These are phyloP conservation scores for Achaetomiella virescens DNA, from an alignment of 495 filamentous ascomycete species.

Conservation along the genomic window DNA sequence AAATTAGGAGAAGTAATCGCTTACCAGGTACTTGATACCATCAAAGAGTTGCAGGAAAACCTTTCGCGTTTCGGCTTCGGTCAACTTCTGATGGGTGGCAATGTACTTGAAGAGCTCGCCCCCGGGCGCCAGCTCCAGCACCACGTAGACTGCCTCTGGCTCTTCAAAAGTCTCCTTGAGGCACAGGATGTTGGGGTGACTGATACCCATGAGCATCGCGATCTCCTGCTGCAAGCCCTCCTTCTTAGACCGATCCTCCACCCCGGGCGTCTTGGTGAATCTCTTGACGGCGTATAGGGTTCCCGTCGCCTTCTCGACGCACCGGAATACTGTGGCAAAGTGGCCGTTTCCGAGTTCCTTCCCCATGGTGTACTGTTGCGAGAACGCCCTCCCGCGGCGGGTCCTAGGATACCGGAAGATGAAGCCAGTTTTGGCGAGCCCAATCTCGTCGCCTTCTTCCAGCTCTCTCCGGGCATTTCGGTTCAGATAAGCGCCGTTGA, in stretches of 20 bases:
- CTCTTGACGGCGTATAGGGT: slow-evolving; percentile 86
- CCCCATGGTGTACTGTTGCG: slow-evolving; percentile 76
- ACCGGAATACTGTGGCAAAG: slow-evolving; percentile 91
- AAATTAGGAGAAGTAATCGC: slow-evolving; percentile 18
- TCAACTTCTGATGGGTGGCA: slow-evolving; percentile 78
- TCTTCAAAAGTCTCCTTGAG: slow-evolving; percentile 96
- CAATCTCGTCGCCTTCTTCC: slow-evolving; percentile 81
- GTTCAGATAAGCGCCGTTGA: slow-evolving; percentile 86
- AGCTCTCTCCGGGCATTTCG: slow-evolving; percentile 88
- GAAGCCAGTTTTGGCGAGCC: slow-evolving; percentile 74
- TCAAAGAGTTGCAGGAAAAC: slow-evolving; percentile 90
- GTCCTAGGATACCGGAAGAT: slow-evolving; percentile 82
- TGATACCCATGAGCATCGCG: slow-evolving; percentile 90
- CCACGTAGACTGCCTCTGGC: slow-evolving; percentile 79
- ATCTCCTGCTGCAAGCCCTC: slow-evolving; percentile 92
- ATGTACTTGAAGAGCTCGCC: slow-evolving; percentile 96
- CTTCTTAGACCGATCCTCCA: slow-evolving; percentile 73
- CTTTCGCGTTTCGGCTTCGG: slow-evolving; percentile 74
- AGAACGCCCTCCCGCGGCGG: slow-evolving; percentile 68
- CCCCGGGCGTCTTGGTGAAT: slow-evolving; percentile 73
- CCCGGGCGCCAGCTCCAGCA: slow-evolving; percentile 84
- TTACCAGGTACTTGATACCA: slow-evolving; percentile 88
- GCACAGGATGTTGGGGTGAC: slow-evolving; percentile 91
- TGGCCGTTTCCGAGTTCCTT: slow-evolving; percentile 93
- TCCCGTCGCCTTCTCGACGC: slow-evolving; percentile 78